phyloP scores from a whole-genome alignment of 441 rosid genomes.

The Melastoma candidum region DNA sequence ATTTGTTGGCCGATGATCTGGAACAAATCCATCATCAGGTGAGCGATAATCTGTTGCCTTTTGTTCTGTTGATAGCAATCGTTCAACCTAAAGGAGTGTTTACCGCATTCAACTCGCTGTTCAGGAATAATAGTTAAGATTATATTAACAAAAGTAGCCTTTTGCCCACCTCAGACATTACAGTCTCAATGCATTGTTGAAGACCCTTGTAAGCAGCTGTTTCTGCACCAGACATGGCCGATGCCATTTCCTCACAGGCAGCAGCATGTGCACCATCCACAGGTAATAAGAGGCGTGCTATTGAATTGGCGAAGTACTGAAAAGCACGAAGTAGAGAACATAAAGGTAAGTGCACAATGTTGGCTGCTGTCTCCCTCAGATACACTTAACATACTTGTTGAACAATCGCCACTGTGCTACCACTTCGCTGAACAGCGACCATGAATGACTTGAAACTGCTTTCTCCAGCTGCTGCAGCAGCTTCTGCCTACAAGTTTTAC shows the following conservation, averaged over 20 bases:
- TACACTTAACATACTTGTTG: constrained; percentile 64
- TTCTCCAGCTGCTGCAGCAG: constrained; percentile 99
- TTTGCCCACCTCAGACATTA: constrained; percentile 89
- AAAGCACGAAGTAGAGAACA: constrained; percentile 16
- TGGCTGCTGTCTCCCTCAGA: background rate
- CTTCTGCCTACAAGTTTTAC: constrained; percentile 76
- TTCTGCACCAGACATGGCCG: constrained; percentile 96
- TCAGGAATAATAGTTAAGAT: no score
- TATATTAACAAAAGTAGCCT: constrained; percentile 4
- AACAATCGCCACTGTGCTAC: constrained; percentile 96
- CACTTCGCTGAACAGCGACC: constrained; percentile 98
- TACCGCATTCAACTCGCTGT: background rate
- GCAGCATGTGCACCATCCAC: constrained; percentile 99
- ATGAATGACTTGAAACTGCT: constrained; percentile 98
- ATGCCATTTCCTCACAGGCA: constrained; percentile 98
- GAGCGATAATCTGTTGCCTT: constrained; percentile 88
- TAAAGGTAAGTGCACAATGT: constrained; percentile 5
- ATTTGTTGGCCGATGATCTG: constrained; percentile 97
- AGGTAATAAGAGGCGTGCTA: constrained; percentile 90
- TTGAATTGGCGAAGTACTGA: constrained; percentile 94
- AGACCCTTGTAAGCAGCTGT: constrained; percentile 98
- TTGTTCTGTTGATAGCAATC: constrained; percentile 88
- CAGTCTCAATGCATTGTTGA: constrained; percentile 98
- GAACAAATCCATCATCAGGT: constrained; percentile 91
- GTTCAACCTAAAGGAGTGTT: constrained; percentile 55